Conservation (phyloP, 1,139 yeast genomes). For the Yamadazyma spencermartinsiae region DNA sequence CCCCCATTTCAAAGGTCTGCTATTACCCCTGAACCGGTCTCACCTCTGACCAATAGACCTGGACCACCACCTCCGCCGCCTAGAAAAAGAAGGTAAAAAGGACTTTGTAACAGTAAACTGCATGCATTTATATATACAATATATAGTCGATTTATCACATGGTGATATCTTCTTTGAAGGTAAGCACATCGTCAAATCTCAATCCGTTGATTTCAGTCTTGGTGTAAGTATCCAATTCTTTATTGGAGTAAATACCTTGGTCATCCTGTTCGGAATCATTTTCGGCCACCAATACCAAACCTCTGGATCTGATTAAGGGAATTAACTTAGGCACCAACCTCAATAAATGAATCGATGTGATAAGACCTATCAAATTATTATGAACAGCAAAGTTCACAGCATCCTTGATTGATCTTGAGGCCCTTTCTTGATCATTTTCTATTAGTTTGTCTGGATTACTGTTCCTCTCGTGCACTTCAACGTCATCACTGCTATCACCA, state of each 20-base stretch:
- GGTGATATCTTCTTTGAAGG: conserved; percentile 70
- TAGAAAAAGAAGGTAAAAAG: conserved; percentile 13
- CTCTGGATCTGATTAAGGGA: conserved; percentile 75
- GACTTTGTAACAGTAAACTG: neutral
- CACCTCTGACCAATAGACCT: conserved; percentile 1
- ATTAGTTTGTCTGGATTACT: conserved; percentile 18
- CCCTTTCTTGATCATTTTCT: conserved; percentile 38
- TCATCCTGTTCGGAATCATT: conserved; percentile 34
- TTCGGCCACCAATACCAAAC: conserved; percentile 78
- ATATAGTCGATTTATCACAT: conserved; percentile 32
- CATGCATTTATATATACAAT: neutral
- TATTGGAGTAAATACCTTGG: conserved; percentile 29
- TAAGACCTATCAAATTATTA: conserved; percentile 83
- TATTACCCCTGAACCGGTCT: neutral
- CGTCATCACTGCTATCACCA: conserved; percentile 16
- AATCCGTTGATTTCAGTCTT: conserved; percentile 72
- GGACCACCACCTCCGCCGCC: conserved; percentile 19
- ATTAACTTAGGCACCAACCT: conserved; percentile 74
- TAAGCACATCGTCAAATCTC: conserved; percentile 62
- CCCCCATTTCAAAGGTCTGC: conserved; percentile 3
- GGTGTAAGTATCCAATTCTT: conserved; percentile 45
- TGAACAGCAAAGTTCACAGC: conserved; percentile 68
- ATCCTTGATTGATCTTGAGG: conserved; percentile 48
- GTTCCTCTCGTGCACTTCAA: conserved; percentile 26
- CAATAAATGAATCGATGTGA: conserved; percentile 71